These are phyloP conservation scores for Diplodia corticola DNA, from an alignment of 2,329 filamentous ascomycete genomes.

Conservation along the genomic window DNA sequence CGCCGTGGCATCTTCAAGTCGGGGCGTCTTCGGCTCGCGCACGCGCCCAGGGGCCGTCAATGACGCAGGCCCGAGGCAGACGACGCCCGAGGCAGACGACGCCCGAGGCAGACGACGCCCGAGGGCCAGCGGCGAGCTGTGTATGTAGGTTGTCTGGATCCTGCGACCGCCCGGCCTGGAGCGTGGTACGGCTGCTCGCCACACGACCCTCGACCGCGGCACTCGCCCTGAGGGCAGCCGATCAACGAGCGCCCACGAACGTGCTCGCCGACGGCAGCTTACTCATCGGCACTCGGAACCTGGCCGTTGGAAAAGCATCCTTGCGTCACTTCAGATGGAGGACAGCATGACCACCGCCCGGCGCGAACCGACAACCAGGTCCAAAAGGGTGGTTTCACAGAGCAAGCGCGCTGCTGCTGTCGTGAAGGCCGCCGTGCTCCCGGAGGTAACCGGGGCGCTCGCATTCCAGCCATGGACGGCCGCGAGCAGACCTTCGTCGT, in stretches of 20 bases:
- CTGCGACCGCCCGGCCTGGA: neutral
- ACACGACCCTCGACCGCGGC: constrained; percentile 7
- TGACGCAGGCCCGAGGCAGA: constrained; percentile 1
- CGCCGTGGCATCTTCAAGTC: neutral
- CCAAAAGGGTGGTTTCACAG: constrained; percentile 14
- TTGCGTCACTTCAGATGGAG: constrained; percentile 19
- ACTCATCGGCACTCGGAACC: constrained; percentile 19
- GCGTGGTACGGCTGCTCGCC: neutral
- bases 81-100: neutral
- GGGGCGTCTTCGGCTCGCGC: neutral
- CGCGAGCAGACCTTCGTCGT: constrained; percentile 3
- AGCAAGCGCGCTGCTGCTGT: constrained; percentile 11
- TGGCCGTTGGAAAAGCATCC: constrained; percentile 20
- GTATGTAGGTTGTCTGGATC: constrained; percentile 6
- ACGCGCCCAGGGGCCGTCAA: neutral
- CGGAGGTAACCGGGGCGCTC: constrained; percentile 13
- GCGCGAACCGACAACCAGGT: constrained; percentile 23
- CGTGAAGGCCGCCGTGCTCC: constrained; percentile 11
- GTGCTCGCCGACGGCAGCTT: constrained; percentile 8
- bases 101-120: neutral
- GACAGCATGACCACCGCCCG: constrained; percentile 17
- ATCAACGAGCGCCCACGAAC: constrained; percentile 9
- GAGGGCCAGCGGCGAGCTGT: neutral
- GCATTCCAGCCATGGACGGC: constrained; percentile 12
- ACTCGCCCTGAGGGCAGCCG: neutral